A percentile compares a stretch with the other conserved stretches of the same genome.
These are phyloP conservation scores for Colletotrichum musicola DNA, from an alignment of 2,329 filamentous ascomycete genomes.

Conservation along the genomic window DNA sequence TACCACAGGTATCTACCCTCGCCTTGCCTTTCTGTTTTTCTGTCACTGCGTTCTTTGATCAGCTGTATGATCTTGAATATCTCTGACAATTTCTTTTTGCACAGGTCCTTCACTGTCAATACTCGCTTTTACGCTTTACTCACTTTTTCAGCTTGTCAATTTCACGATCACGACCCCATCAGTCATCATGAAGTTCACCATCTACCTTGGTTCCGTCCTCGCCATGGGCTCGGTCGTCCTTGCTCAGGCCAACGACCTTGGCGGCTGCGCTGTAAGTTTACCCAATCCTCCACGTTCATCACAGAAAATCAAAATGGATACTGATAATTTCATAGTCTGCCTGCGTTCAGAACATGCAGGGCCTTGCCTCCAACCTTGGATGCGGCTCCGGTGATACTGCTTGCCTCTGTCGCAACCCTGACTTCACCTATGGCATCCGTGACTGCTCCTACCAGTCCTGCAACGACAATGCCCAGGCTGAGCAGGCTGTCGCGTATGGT, in stretches of 20 bases:
- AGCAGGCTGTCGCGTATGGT: constrained; percentile 54
- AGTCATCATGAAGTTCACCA: constrained; percentile 34
- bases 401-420: constrained; percentile 61
- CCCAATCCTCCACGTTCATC: not conserved
- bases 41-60: no score
- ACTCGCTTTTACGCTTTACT: constrained; percentile 5
- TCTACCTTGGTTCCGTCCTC: constrained; percentile 46
- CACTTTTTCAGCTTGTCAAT: constrained; percentile 10
- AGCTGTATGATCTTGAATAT: not conserved
- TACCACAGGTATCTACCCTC: constrained; percentile 13
- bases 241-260: constrained; percentile 51
- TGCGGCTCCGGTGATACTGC: constrained; percentile 56
- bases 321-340: constrained; percentile 22
- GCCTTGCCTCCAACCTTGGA: constrained; percentile 56
- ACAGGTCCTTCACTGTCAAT: constrained; percentile 18
- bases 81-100: not conserved
- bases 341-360: constrained; percentile 54
- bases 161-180: constrained; percentile 7
- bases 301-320: not conserved
- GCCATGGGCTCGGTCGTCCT: constrained; percentile 54
- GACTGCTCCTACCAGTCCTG: constrained; percentile 64
- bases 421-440: constrained; percentile 64
- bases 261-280: constrained; percentile 66
- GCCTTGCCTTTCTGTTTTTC: not conserved
- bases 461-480: constrained; percentile 47